A percentile compares a stretch with the other conserved stretches of the same genome.
Conservation (phyloP, 257 asterid species). For the Henckelia pumila region DNA sequence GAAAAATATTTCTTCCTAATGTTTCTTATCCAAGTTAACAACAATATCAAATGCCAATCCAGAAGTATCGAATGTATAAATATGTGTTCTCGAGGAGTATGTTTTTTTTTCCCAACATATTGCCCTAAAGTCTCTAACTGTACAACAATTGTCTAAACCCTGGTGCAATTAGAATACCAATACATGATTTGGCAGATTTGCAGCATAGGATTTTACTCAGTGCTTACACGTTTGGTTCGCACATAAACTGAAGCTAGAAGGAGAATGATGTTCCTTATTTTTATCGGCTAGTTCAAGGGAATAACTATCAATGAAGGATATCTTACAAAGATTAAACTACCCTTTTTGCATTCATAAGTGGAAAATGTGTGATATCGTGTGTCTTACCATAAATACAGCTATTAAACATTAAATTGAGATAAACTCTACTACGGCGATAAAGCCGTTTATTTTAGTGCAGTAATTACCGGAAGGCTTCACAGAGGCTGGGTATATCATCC, state of each 20-base stretch:
- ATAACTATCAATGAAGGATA: background rate
- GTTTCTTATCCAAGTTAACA: too few species aligned
- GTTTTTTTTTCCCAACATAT: background rate
- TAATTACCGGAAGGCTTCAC: slow-evolving; percentile 76
- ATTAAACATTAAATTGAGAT: slow-evolving; percentile 2
- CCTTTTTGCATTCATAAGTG: background rate
- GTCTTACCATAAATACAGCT: background rate
- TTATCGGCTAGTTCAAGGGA: background rate
- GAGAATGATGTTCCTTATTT: background rate
- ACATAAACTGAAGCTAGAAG: too few species aligned
- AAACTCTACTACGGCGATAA: background rate
- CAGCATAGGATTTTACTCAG: background rate
- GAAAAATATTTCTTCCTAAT: too few species aligned
- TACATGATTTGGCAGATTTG: background rate
- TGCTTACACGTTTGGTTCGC: too few species aligned
- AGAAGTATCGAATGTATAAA: background rate
- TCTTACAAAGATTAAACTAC: too few species aligned
- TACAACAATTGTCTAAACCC: too few species aligned
- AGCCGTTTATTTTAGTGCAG: slow-evolving; percentile 2
- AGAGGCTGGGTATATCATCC: slow-evolving; percentile 82
- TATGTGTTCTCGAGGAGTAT: background rate
- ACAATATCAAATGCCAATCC: background rate
- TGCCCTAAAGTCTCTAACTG: background rate
- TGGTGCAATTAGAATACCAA: background rate
- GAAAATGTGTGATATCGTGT: slow-evolving; percentile 2